Evolutionary conservation across 257 asterid genomes (phyloP), one percentile per base, ranked within the genome.

Genomic region (Lantana camara): DNA sequence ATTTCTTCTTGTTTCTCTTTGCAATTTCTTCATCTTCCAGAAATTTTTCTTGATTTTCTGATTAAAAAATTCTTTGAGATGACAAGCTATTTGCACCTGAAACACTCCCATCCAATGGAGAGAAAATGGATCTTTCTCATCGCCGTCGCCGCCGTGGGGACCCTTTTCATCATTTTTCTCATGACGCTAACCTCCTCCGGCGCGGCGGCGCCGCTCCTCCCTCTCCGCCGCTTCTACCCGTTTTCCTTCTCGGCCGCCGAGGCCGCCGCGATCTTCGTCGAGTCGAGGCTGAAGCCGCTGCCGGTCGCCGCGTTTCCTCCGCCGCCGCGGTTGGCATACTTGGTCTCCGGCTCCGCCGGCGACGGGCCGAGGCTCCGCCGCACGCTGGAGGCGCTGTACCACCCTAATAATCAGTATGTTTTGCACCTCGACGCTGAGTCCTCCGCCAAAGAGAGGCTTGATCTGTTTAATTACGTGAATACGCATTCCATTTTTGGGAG

Each of bases 381-480:
- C 5, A 83, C 95, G 27, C 80, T 91, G 11, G 73, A 69, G 55
- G 96, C 98, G 0, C 70, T 91, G 1, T 91, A 88, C 58, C 98
- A 91, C 42, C 98, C 98, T 0, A 77, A 63, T 7, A 91, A 91
- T 21, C 95, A 83, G 79, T 91, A 91, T 7, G 90, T 91, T 0
- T 90, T 86, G 21, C 98, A 91, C 69, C 88, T 91, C 14, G 98
- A 88, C 61, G 98, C 95, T 2, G 94, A 84, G 59, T 82, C 95
- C 16, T 79, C 90, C 34, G 73, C 84, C 15, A 84, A 82, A 59
- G 96, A 86, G 73, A 82, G 98, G 32, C 64, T 85, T 19, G 96
- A 88, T 84, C 84, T 91, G 79, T 64, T 48, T 1, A 75, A 64
- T 41, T 91, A 76, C 71, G 82, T 91, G 0, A 38, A 11, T 3